phyloP scores from a whole-genome alignment of 306 rosid genomes.

The Inga oerstediana region DNA sequence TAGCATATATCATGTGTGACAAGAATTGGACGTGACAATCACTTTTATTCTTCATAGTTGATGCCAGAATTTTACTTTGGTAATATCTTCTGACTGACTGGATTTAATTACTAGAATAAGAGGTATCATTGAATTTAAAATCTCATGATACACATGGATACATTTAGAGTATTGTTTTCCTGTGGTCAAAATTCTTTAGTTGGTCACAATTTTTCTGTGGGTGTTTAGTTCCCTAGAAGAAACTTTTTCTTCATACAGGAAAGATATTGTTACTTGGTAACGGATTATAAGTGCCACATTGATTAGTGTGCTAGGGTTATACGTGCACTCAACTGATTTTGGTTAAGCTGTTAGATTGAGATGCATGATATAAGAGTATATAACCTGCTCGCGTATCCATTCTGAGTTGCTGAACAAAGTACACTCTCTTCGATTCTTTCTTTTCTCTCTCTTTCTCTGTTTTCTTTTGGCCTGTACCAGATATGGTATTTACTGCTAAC shows the following conservation, averaged over 20 bases:
- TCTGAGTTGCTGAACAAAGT: no score
- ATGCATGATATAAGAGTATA: no score
- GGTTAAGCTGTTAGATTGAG: no score
- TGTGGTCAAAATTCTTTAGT: constrained; percentile 3
- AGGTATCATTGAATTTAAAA: not conserved
- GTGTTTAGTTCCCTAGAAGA: not conserved
- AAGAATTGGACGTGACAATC: constrained; percentile 12
- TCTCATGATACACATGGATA: not conserved
- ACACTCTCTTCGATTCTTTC: no score
- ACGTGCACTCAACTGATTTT: no score
- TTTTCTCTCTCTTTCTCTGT: no score
- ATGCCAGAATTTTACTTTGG: not conserved
- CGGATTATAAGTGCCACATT: no score
- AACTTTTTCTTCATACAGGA: not conserved
- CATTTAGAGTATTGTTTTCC: not conserved
- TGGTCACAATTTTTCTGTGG: constrained; percentile 1
- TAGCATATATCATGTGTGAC: not conserved
- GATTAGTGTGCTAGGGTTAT: no score
- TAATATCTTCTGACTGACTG: not conserved
- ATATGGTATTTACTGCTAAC: constrained; percentile 34
- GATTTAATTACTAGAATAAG: not conserved
- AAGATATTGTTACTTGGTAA: not conserved
- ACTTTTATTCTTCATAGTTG: not conserved
- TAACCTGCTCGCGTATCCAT: no score
- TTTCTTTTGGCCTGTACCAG: not conserved